These are phyloP conservation scores for Penicillium sp. DNA, from an alignment of 2,329 filamentous ascomycete species.

Conservation along the genomic window DNA sequence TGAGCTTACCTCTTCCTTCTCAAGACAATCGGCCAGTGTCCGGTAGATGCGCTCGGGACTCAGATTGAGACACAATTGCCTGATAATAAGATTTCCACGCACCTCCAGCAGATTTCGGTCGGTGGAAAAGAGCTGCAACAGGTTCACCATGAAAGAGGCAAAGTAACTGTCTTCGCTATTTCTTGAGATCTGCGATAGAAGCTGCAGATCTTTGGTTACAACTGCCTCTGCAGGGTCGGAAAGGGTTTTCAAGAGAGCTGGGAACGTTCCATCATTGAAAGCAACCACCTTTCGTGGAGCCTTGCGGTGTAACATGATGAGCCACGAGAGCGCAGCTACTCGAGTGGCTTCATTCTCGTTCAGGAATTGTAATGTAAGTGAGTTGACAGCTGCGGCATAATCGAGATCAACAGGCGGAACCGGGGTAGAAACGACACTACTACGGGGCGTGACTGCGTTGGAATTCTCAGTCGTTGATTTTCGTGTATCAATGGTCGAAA, in stretches of 20 bases:
- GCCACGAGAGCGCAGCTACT: conserved; percentile 90
- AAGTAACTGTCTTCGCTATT: conserved; percentile 99
- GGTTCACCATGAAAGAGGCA: conserved; percentile 95
- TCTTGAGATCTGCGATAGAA: conserved; percentile 92
- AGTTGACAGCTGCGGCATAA: conserved; percentile 92
- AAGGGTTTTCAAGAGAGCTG: conserved; percentile 90
- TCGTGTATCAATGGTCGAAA: conserved; percentile 31
- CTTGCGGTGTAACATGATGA: conserved; percentile 97
- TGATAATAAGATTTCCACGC: conserved; percentile 92
- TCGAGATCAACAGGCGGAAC: conserved; percentile 71
- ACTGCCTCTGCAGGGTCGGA: conserved; percentile 95
- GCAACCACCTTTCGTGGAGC: conserved; percentile 90
- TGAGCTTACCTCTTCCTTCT: conserved; percentile 77
- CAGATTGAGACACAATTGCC: conserved; percentile 88
- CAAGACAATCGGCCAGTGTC: conserved; percentile 92
- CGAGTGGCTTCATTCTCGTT: conserved; percentile 97
- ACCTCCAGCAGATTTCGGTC: conserved; percentile 90
- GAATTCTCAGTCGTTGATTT: conserved; percentile 35
- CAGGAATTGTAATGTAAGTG: conserved; percentile 87
- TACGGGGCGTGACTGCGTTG: conserved; percentile 50
- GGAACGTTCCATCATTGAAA: conserved; percentile 97
- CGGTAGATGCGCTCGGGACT: conserved; percentile 95
- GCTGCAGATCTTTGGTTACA: conserved; percentile 89
- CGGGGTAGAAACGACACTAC: conserved; percentile 51
- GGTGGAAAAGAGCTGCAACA: conserved; percentile 93